Conservation (phyloP, 306 rosid species). For the Vicia faba region DNA sequence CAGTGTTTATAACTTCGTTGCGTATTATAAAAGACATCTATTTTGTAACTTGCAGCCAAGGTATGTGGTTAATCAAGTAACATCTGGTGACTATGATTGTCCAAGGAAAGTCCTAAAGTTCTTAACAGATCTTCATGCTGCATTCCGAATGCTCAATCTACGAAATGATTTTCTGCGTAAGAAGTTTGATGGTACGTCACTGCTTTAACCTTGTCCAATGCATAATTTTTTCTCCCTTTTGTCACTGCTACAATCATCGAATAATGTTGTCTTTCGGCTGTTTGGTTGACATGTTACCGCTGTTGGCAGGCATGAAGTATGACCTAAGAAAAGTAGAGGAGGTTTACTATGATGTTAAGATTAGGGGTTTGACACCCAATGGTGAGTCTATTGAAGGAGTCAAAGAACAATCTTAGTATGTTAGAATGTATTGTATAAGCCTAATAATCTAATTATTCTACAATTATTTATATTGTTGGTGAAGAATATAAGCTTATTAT, state of each 20-base stretch:
- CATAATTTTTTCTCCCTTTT: neutral
- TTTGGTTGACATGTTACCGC: neutral
- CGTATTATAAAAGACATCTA: conserved; percentile 10
- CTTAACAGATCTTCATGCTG: conserved; percentile 86
- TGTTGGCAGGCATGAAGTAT: conserved; percentile 84
- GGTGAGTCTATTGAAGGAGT: conserved; percentile 46
- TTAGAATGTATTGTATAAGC: conserved; percentile 10
- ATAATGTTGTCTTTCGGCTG: conserved; percentile 12
- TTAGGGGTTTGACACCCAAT: conserved; percentile 73
- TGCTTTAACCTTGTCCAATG: conserved; percentile 5
- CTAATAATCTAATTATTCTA: conserved; percentile 1
- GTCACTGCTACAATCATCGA: neutral
- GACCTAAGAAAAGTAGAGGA: conserved; percentile 90
- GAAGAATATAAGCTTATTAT: neutral
- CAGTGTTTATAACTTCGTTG: conserved; percentile 3
- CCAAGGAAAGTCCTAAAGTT: conserved; percentile 88
- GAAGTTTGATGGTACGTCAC: conserved; percentile 79
- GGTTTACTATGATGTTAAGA: conserved; percentile 91
- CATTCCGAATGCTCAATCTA: conserved; percentile 93
- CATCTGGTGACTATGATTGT: conserved; percentile 91
- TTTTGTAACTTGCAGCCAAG: conserved; percentile 71
- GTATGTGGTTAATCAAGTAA: conserved; percentile 96
- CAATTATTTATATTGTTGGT: conserved; percentile 24
- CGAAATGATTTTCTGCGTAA: conserved; percentile 93
- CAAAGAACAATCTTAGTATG: conserved; percentile 39